Evolutionary conservation across 306 rosid genomes (phyloP), one percentile per base, ranked within the genome.

Genomic region (Trifolium repens): DNA sequence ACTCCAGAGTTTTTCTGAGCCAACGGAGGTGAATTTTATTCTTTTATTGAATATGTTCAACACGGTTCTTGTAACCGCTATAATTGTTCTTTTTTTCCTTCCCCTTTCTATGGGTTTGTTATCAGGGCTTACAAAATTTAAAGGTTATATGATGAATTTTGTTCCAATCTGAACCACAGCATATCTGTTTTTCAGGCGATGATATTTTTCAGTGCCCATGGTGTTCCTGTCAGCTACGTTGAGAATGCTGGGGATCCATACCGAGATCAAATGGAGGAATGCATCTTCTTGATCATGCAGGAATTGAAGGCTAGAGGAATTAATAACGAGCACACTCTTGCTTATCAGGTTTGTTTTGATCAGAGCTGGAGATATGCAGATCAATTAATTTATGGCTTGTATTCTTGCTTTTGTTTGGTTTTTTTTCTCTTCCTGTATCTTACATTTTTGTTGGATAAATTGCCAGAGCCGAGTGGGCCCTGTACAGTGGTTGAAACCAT

Each of bases 391-490:
- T 7, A 17, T 24, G 58, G 72, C 57, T 50, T 61, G 24, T 60
- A 19, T 53, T 58, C 19, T 71, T 55, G 47, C 52, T 58, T 73
- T 76, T 50, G 16, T 60, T 61, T 73, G 62, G 35, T 71, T 66
- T 44, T 46, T 14, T 74, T 37, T 39, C 19, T 17, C 19, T 61
- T 46, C 5, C 3, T 50, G 47, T 43, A 47, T 70, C 80, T 72
- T 26, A 71, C 64, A 22, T 43, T 74, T 80, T 71, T 80, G 75
- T 69, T 67, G 87, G 80, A 68, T 76, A 37, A 59, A 39, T 64
- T 73, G 12, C 74, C 85, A 96, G 99, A 96, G 99, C 84, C 97
- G 99, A 42, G 99, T 96, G 82, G 99, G 99, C 77, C 99, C 99
- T 60, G 96, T 96, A 72, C 91, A 96, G 82, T 96, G 98, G 99